Percentiles rank a stretch among this genome's conserved stretches.
Evolutionary conservation across 177 flowering plant species (phyloP).

Genomic region (Telopea speciosissima): DNA sequence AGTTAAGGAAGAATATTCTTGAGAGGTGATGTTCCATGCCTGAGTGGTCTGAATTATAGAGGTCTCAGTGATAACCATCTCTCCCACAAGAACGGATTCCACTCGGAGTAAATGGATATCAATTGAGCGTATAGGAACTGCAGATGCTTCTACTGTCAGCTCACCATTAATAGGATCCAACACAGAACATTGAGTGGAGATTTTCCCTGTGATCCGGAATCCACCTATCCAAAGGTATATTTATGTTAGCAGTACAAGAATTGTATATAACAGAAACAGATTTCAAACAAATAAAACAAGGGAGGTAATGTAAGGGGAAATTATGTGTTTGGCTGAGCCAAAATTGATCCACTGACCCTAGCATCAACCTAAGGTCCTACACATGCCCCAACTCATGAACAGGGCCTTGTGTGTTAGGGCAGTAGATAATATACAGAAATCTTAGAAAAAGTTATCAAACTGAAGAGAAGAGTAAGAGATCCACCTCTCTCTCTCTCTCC

Average conservation of each 20-base stretch:
- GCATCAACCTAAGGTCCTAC: too few species aligned
- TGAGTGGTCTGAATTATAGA: constrained; percentile 85
- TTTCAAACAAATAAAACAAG: neutral
- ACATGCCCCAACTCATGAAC: too few species aligned
- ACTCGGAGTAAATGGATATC: constrained; percentile 73
- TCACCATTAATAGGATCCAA: constrained; percentile 68
- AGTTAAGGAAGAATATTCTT: neutral
- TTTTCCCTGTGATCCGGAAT: constrained; percentile 67
- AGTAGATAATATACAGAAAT: too few species aligned
- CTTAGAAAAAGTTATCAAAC: too few species aligned
- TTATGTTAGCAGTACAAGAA: constrained; percentile 12
- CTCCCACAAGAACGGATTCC: constrained; percentile 83
- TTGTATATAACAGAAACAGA: neutral
- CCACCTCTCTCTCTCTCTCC: too few species aligned
- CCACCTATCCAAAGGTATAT: constrained; percentile 48
- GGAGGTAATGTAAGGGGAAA: too few species aligned
- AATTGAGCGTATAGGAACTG: constrained; percentile 71
- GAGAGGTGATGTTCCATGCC: constrained; percentile 33
- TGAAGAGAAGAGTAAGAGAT: too few species aligned
- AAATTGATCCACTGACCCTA: too few species aligned
- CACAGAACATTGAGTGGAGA: constrained; percentile 62
- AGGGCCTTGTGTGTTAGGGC: too few species aligned
- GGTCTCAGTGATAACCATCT: constrained; percentile 60
- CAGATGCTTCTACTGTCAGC: constrained; percentile 74
- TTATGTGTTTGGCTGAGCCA: too few species aligned